phyloP scores from a whole-genome alignment of 2,329 filamentous ascomycete genomes.

The Westerdykella ornata region DNA sequence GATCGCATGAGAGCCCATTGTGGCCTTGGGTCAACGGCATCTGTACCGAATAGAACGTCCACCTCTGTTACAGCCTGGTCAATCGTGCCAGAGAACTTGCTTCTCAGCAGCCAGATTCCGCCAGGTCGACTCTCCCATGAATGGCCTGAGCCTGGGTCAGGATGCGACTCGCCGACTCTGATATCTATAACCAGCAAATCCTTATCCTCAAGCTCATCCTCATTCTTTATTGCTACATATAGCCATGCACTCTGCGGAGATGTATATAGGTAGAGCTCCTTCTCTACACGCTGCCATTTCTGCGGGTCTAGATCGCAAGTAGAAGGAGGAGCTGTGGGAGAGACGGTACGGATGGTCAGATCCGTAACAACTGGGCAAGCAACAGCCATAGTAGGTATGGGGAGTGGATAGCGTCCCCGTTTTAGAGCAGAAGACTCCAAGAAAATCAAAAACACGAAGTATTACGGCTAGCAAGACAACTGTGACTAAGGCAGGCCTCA shows the following conservation, averaged over 20 bases:
- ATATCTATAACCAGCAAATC: conserved; percentile 74
- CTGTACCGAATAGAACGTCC: conserved; percentile 78
- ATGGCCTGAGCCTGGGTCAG: conserved; percentile 49
- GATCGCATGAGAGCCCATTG: conserved; percentile 65
- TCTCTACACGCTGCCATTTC: conserved; percentile 15
- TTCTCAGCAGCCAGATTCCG: conserved; percentile 61
- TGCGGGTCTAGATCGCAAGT: conserved; percentile 17
- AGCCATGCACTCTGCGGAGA: conserved; percentile 10
- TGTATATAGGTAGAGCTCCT: conserved; percentile 13
- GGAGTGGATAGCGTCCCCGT: conserved; percentile 13
- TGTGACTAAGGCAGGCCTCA: too few species aligned
- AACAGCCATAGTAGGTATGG: conserved; percentile 9
- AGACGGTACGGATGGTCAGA: conserved; percentile 25
- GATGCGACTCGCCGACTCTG: conserved; percentile 63
- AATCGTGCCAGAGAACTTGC: conserved; percentile 59
- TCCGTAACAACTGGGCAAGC: conserved; percentile 25
- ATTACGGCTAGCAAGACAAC: too few species aligned
- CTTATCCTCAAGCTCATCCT: conserved; percentile 64
- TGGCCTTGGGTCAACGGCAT: conserved; percentile 77
- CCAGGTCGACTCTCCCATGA: conserved; percentile 67
- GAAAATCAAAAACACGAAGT: too few species aligned
- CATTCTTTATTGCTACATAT: conserved; percentile 31
- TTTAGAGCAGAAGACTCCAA: conserved; percentile 5
- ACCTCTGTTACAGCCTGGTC: conserved; percentile 68
- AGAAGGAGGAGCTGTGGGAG: conserved; percentile 14